Percentiles rank a stretch among this genome's conserved stretches.
phyloP scores from a whole-genome alignment of 192 early-diverging fungal genomes.

The Diversispora eburnea region DNA sequence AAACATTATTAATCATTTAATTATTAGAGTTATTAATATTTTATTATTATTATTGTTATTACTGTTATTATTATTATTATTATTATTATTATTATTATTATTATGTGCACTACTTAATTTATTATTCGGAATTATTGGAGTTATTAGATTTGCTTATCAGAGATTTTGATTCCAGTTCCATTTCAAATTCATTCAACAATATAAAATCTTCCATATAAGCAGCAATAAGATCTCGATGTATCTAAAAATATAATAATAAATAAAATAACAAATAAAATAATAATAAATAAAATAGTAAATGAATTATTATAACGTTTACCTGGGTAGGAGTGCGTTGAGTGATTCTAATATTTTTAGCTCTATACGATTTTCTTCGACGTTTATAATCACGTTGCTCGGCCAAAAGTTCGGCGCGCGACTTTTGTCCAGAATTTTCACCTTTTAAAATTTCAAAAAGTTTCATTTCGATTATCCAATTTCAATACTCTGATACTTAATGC shows the following conservation, averaged over 20 bases:
- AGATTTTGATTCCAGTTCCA: background rate
- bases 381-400: slow-evolving; percentile 32
- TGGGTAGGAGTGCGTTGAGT: slow-evolving; percentile 29
- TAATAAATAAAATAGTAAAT: background rate
- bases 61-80: too few relatives aligned
- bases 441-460: background rate
- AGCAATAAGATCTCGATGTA: slow-evolving; percentile 25
- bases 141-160: background rate
- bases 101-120: background rate
- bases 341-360: slow-evolving; percentile 31
- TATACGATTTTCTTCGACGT: slow-evolving; percentile 32
- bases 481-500: background rate
- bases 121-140: background rate
- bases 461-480: background rate
- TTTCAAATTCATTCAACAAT: slow-evolving; percentile 27
- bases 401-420: slow-evolving; percentile 24
- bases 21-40: too few relatives aligned
- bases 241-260: slow-evolving; percentile 1
- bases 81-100: too few relatives aligned
- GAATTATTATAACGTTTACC: slow-evolving; percentile 18
- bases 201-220: slow-evolving; percentile 32
- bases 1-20: too few relatives aligned
- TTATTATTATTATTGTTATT: too few relatives aligned
- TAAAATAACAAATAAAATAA: background rate
- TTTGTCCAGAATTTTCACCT: slow-evolving; percentile 27